Percentiles rank a stretch among this genome's conserved stretches.
These are phyloP conservation scores for Blastobotrys terrestris DNA, from an alignment of 805 yeast species.

Conservation along the genomic window DNA sequence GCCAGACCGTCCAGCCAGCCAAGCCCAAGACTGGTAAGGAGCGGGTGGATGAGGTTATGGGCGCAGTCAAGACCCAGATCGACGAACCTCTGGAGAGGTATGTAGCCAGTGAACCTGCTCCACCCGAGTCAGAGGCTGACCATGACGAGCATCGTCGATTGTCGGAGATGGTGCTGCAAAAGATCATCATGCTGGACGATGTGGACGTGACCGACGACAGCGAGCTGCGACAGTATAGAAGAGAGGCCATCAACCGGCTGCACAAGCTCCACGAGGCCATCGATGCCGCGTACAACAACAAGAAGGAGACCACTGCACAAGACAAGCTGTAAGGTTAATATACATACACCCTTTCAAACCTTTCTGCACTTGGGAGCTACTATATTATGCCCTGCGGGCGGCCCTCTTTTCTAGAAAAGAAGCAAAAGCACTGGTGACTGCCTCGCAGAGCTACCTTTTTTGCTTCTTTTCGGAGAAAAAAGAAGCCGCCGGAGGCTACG, in stretches of 20 bases:
- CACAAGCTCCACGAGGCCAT: constrained; percentile 27
- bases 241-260: constrained; percentile 29
- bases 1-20: constrained; percentile 8
- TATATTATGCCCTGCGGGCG: too few species aligned
- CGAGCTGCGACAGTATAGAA: constrained; percentile 28
- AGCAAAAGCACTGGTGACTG: too few species aligned
- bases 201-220: constrained; percentile 29
- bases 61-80: not conserved
- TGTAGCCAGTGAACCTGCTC: constrained; percentile 2
- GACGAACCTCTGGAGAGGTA: not conserved
- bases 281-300: constrained; percentile 17
- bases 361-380: not conserved
- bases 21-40: constrained; percentile 2
- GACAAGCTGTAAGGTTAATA: not conserved
- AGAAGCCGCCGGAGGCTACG: too few species aligned
- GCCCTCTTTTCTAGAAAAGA: too few species aligned
- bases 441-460: too few species aligned
- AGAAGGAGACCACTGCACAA: constrained; percentile 3
- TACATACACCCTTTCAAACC: not conserved
- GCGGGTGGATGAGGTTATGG: constrained; percentile 3
- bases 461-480: not conserved
- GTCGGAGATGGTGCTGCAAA: constrained; percentile 31
- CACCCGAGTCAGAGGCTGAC: constrained; percentile 17
- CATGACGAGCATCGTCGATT: constrained; percentile 27
- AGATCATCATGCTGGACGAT: constrained; percentile 30